A percentile compares a stretch with the other conserved stretches of the same genome.
These are phyloP conservation scores for Purpureocillium takamizusanense DNA, from an alignment of 2,329 filamentous ascomycete species.

Conservation along the genomic window DNA sequence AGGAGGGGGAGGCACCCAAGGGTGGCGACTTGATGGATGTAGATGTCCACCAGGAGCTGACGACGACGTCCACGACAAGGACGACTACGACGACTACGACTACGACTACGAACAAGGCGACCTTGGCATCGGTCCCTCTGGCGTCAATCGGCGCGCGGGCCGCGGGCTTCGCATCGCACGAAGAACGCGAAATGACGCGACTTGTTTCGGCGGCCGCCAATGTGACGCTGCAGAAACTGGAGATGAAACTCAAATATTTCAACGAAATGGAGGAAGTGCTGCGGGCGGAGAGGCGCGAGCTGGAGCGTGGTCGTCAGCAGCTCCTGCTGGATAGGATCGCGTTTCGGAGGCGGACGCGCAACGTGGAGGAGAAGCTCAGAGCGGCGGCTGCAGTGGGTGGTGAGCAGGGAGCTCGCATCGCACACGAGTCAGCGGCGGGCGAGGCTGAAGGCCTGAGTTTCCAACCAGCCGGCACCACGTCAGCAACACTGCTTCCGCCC, in stretches of 20 bases:
- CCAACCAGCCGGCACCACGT: slow-evolving; percentile 31
- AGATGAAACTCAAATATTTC: slow-evolving; percentile 93
- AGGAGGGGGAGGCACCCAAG: slow-evolving; percentile 21
- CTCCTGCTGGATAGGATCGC: slow-evolving; percentile 85
- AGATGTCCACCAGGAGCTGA: slow-evolving; percentile 42
- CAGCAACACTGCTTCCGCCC: too few relatives aligned
- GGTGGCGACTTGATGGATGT: slow-evolving; percentile 53
- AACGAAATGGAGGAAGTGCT: slow-evolving; percentile 90
- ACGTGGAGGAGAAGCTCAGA: slow-evolving; percentile 69
- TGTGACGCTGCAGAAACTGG: slow-evolving; percentile 87
- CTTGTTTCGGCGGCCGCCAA: slow-evolving; percentile 90
- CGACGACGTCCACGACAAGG: slow-evolving; percentile 37
- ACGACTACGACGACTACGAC: slow-evolving; percentile 44
- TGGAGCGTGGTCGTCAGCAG: slow-evolving; percentile 86
- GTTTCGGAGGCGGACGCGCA: slow-evolving; percentile 79
- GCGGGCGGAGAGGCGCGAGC: slow-evolving; percentile 82
- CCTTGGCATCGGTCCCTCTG: slow-evolving; percentile 69
- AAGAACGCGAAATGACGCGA: slow-evolving; percentile 93
- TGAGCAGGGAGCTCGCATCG: slow-evolving; percentile 39
- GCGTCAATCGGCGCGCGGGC: slow-evolving; percentile 80
- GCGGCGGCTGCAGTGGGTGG: slow-evolving; percentile 39
- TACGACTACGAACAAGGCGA: slow-evolving; percentile 35
- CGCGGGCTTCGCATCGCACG: slow-evolving; percentile 83
- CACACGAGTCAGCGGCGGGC: slow-evolving; percentile 31
- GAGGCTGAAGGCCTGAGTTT: slow-evolving; percentile 47